phyloP scores from a whole-genome alignment of 1,284 basidiomycete genomes.

The Cystobasidiaceae sp. region DNA sequence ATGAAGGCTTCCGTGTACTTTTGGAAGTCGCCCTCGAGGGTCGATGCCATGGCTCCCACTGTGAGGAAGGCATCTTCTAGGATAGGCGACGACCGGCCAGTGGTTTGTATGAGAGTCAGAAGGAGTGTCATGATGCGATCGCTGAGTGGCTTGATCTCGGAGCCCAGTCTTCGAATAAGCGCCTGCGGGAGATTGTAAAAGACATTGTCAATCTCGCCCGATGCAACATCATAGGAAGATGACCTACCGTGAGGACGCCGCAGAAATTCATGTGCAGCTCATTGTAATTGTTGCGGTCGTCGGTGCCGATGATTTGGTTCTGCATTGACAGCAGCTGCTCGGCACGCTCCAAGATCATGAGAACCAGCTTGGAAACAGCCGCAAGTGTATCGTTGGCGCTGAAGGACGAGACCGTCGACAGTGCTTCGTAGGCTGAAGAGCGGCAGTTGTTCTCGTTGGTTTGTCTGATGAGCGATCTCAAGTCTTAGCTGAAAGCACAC shows the following conservation, averaged over 20 bases:
- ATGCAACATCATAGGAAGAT: no score
- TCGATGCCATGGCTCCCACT: slow-evolving; percentile 80
- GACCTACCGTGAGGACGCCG: slow-evolving; percentile 73
- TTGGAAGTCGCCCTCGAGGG: slow-evolving; percentile 76
- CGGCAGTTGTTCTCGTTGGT: slow-evolving; percentile 88
- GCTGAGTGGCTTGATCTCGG: slow-evolving; percentile 78
- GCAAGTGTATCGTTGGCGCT: slow-evolving; percentile 73
- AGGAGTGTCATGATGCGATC: slow-evolving; percentile 94
- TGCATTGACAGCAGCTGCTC: slow-evolving; percentile 78
- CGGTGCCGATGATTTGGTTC: slow-evolving; percentile 89
- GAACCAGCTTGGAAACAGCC: slow-evolving; percentile 74
- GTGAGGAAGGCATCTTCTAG: slow-evolving; percentile 95
- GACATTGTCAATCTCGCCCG: no score
- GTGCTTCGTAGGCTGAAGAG: slow-evolving; percentile 93
- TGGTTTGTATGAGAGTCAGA: slow-evolving; percentile 75
- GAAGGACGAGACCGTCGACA: slow-evolving; percentile 77
- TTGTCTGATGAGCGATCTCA: slow-evolving; percentile 55
- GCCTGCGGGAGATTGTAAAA: slow-evolving; percentile 57
- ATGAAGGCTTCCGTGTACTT: slow-evolving; percentile 88
- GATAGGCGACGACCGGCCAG: slow-evolving; percentile 89
- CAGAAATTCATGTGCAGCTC: slow-evolving; percentile 96
- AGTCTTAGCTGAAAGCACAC: no score
- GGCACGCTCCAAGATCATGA: slow-evolving; percentile 79
- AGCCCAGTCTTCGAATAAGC: slow-evolving; percentile 74
- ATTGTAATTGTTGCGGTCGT: slow-evolving; percentile 98